These are phyloP conservation scores for Beauveria australis DNA, from an alignment of 2,329 filamentous ascomycete species.

Conservation along the genomic window DNA sequence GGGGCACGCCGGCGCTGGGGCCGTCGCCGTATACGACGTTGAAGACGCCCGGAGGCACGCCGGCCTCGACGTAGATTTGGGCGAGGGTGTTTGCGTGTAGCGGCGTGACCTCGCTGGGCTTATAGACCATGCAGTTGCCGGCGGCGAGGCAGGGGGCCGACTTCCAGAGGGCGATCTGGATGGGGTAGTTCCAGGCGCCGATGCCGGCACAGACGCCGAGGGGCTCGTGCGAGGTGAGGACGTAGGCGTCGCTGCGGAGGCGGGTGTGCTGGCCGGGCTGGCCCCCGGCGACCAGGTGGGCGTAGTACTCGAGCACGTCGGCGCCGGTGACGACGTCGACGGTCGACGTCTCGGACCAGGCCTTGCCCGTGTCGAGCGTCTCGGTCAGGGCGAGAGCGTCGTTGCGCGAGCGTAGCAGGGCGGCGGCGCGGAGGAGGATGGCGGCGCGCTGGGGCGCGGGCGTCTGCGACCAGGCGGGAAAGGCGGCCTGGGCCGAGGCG, in stretches of 20 bases:
- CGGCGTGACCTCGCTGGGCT: conserved; percentile 80
- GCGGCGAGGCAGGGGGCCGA: conserved; percentile 77
- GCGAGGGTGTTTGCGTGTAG: conserved; percentile 72
- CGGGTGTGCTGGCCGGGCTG: conserved; percentile 73
- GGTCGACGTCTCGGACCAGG: conserved; percentile 73
- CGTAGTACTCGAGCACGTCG: conserved; percentile 82
- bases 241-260: conserved; percentile 67
- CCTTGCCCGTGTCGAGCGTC: conserved; percentile 80
- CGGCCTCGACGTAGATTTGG: conserved; percentile 68
- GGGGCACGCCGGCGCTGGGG: conserved; percentile 60
- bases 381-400: conserved; percentile 72
- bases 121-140: conserved; percentile 86
- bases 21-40: conserved; percentile 79
- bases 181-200: conserved; percentile 87
- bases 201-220: conserved; percentile 81
- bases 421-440: conserved; percentile 68
- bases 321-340: conserved; percentile 78
- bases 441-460: conserved; percentile 66
- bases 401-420: conserved; percentile 66
- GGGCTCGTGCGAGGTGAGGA: conserved; percentile 75
- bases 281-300: conserved; percentile 69
- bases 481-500: conserved; percentile 60
- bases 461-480: conserved; percentile 68
- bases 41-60: conserved; percentile 74
- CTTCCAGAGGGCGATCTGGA: conserved; percentile 88